A percentile compares a stretch with the other conserved stretches of the same genome.
phyloP scores from a whole-genome alignment of 1,139 yeast species.

The Lodderomyces jiufengensis region DNA sequence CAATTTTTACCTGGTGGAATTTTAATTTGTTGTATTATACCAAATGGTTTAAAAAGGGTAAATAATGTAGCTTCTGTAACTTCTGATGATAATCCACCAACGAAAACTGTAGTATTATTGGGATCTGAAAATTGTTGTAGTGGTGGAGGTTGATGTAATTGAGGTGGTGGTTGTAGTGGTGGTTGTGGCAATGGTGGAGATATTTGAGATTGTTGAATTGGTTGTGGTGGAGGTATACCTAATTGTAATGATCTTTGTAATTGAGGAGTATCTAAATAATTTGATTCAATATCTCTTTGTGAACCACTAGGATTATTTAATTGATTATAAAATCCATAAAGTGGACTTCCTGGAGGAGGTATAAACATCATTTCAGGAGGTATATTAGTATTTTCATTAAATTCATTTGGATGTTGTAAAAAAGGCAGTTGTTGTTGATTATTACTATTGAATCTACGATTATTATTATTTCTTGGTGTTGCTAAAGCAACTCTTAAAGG shows the following conservation, averaged over 20 bases:
- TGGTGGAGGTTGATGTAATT: conserved; percentile 22
- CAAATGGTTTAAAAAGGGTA: conserved; percentile 78
- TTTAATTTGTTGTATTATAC: conserved; percentile 77
- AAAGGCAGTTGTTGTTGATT: conserved; percentile 3
- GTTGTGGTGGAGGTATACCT: not conserved
- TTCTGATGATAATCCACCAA: conserved; percentile 79
- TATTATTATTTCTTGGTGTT: conserved; percentile 43
- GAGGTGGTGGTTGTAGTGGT: conserved; percentile 22
- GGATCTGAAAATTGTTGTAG: conserved; percentile 56
- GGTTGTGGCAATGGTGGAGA: not conserved
- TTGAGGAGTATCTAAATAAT: conserved; percentile 3
- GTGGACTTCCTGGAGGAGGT: conserved; percentile 13
- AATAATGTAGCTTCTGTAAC: conserved; percentile 75
- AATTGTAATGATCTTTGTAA: conserved; percentile 3
- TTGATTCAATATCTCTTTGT: not conserved
- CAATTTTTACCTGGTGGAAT: conserved; percentile 92
- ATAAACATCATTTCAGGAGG: conserved; percentile 17
- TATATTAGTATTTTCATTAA: not conserved
- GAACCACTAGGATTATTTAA: conserved; percentile 1
- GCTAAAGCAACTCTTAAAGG: conserved; percentile 73
- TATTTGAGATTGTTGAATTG: not conserved
- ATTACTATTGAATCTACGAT: conserved; percentile 6
- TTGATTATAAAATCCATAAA: conserved; percentile 12
- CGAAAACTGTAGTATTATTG: conserved; percentile 88
- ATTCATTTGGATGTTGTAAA: conserved; percentile 1